Evolutionary conservation across 768 basidiomycete species (phyloP), one percentile per base, ranked within the genome.

Genomic region (Suillus spraguei): DNA sequence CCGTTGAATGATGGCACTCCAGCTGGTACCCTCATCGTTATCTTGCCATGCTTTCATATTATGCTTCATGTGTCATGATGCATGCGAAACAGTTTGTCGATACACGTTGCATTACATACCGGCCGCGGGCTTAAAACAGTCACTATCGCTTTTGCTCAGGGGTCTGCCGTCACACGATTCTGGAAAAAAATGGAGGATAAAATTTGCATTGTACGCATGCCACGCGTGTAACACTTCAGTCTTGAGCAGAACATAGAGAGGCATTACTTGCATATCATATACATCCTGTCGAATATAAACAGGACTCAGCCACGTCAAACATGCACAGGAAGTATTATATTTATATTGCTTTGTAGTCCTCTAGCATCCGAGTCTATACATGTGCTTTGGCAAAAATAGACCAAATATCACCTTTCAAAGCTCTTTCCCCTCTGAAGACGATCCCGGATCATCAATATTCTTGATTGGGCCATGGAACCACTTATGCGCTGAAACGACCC

Each of bases 401-500:
- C 10, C 16, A 41, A 20, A 41, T 41, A 20, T 41, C 17, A 28
- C 56, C 56, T 9, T 61, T 60, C 44, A 63, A 20, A 60, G 35
- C 59, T 59, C 42, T 56, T 74, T 70, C 44, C 62, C 59, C 2
- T 65, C 62, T 35, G 61, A 32, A 17, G 66, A 68, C 22, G 9
- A 59, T 17, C 24, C 39, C 22, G 55, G 5, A 17, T 59, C 75
- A 50, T 81, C 76, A 14, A 85, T 71, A 60, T 81, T 90, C 66
- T 77, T 74, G 56, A 90, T 78, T 20, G 89, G 89, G 0, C 89
- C 89, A 28, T 75, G 80, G 76, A 91, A 91, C 89, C 89, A 91
- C 63, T 87, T 84, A 41, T 75, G 83, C 1, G 90, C 90, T 28
- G 88, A 89, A 5, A 87, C 38, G 7, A 87, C 71, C 90, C 90